Base-by-base conservation (phyloP, 2,329 filamentous ascomycete species). In the Lachnellula willkommii region DNA sequence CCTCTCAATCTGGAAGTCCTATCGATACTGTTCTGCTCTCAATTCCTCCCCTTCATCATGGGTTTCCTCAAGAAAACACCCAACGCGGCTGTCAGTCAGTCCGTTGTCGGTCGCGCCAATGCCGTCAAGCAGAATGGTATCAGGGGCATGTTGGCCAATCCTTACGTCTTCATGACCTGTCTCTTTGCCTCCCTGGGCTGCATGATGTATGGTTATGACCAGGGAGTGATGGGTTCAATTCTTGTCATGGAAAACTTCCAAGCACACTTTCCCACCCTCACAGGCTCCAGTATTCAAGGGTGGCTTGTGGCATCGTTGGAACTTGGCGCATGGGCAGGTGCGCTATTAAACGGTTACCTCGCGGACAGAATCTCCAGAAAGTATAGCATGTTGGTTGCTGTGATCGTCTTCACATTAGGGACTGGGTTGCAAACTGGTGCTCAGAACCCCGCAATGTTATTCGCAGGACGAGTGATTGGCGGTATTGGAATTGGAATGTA, bases 291-390 rank as follows among this genome's bases (percentile, higher is more conserved):
- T 1, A 63, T 66, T 17, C 67, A 70, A 59, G 69, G 69, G 11
- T 71, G 68, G 68, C 59, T 70, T 14, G 68, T 70, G 3, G 60
- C 70, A 20, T 66, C 66, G 12, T 62, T 73, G 6, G 68, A 71
- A 56, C 61, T 72, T n/a, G 70, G 70, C 55, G 71, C 70, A 5
- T 48, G 55, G 58, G 28, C 26, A 17, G 67, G 75, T 51, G 74
- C 75, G 3, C 53, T 77, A 20, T 76, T 75, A 39, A 72, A 75
- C 55, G 75, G 75, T 4, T 80, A 74, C 69, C 71, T 80, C 37
- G 78, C 78, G 1, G 79, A 81, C 58, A 76, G 73, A 60, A 73
- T 79, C 37, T 79, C 77, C 4, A 70, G 79, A 39, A 77, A 79
- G 52, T 78, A 77, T 58, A 76, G 76, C 3, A 79, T 82, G 42